These are phyloP conservation scores for Candida schatavii DNA, from an alignment of 805 yeast species.

Conservation along the genomic window DNA sequence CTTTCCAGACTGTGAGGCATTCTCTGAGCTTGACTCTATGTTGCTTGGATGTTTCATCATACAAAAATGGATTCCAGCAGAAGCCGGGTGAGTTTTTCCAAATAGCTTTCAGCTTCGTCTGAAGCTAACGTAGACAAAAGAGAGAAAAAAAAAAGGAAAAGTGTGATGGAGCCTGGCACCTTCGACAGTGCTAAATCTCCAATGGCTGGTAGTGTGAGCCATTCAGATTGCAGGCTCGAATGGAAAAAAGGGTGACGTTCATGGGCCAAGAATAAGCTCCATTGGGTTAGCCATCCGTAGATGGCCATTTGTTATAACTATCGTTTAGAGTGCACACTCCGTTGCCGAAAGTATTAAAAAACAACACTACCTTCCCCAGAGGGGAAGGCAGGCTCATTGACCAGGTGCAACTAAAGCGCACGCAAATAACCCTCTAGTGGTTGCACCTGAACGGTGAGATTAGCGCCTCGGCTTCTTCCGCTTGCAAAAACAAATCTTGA, in stretches of 20 bases:
- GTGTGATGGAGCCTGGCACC: conserved; percentile 55
- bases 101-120: conserved; percentile 22
- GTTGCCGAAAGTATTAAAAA: conserved; percentile 52
- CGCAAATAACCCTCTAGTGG: neutral
- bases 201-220: conserved; percentile 8
- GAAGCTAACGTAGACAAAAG: conserved; percentile 13
- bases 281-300: conserved; percentile 57
- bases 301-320: conserved; percentile 68
- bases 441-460: neutral
- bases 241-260: conserved; percentile 45
- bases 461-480: too few species aligned
- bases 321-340: conserved; percentile 62
- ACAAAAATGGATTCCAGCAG: conserved; percentile 11
- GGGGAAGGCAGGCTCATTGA: neutral
- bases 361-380: neutral
- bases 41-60: conserved; percentile 77
- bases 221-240: conserved; percentile 21
- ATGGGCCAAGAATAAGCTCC: conserved; percentile 81
- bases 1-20: conserved; percentile 46
- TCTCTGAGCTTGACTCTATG: conserved; percentile 93
- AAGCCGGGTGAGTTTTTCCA: conserved; percentile 7
- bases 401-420: neutral
- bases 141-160: conserved; percentile 1
- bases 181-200: conserved; percentile 58
- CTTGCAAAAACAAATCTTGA: too few species aligned